Percentiles rank a stretch among this genome's conserved stretches.
Evolutionary conservation across 2,329 filamentous ascomycete genomes (phyloP).

Genomic region (Botrytis byssoidea): DNA sequence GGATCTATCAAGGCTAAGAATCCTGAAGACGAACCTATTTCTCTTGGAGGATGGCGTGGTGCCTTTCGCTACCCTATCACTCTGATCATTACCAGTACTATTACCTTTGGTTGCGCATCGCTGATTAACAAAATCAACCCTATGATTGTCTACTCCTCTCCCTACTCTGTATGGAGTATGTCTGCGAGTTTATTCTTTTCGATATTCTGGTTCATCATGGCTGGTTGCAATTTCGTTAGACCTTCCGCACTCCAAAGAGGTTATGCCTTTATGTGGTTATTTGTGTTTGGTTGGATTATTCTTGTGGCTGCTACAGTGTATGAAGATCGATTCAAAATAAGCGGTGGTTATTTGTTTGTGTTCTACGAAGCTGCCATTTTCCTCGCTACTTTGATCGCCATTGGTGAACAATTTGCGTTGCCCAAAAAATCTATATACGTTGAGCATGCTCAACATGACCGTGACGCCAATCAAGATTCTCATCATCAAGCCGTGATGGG

Average conservation of each 20-base stretch:
- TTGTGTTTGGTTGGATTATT: constrained; percentile 68
- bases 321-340: constrained; percentile 71
- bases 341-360: constrained; percentile 75
- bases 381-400: constrained; percentile 69
- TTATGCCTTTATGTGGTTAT: constrained; percentile 83
- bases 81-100: constrained; percentile 62
- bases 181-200: constrained; percentile 79
- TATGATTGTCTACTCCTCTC: constrained; percentile 84
- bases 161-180: constrained; percentile 86
- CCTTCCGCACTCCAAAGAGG: constrained; percentile 83
- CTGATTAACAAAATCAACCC: constrained; percentile 82
- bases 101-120: constrained; percentile 71
- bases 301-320: constrained; percentile 72
- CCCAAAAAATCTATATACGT: constrained; percentile 70
- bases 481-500: constrained; percentile 37
- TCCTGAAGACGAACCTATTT: constrained; percentile 59
- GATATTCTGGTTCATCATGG: constrained; percentile 77
- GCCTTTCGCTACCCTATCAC: constrained; percentile 82
- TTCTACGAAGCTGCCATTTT: constrained; percentile 78
- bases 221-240: constrained; percentile 73
- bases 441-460: constrained; percentile 52
- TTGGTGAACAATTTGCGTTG: constrained; percentile 78
- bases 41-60: constrained; percentile 74
- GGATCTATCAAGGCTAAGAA: constrained; percentile 56
- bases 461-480: constrained; percentile 38